Percentiles rank a stretch among this genome's conserved stretches.
Conservation (phyloP, 768 basidiomycete species). For the Dacryopinax spathularia region DNA sequence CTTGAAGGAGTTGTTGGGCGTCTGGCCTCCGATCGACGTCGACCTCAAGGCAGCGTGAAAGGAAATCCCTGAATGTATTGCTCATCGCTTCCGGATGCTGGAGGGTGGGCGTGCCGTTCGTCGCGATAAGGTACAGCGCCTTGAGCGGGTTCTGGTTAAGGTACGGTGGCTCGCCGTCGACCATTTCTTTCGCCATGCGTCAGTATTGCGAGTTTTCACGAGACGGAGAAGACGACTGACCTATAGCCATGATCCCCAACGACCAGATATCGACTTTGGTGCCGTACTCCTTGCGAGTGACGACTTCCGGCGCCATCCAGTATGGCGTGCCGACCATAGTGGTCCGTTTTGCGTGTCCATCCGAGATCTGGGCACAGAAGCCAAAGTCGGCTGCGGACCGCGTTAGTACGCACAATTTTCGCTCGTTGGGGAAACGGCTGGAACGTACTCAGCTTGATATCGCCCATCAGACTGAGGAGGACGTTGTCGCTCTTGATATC, state of each 20-base stretch:
- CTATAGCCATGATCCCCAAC: conserved; percentile 91
- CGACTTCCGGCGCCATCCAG: conserved; percentile 99
- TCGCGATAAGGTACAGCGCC: conserved; percentile 93
- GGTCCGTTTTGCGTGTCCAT: conserved; percentile 79
- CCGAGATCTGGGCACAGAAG: conserved; percentile 95
- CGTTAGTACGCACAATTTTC: neutral
- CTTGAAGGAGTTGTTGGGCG: conserved; percentile 65
- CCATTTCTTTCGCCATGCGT: conserved; percentile 56
- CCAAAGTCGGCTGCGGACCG: conserved; percentile 72
- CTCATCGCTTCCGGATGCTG: conserved; percentile 74
- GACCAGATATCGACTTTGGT: conserved; percentile 99
- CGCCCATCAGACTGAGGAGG: conserved; percentile 76
- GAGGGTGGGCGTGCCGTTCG: conserved; percentile 92
- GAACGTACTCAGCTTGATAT: conserved; percentile 94
- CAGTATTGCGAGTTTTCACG: neutral
- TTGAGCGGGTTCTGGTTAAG: conserved; percentile 93
- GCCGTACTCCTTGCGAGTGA: conserved; percentile 93
- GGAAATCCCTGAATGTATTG: conserved; percentile 73
- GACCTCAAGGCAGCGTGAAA: conserved; percentile 78
- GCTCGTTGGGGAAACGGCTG: neutral
- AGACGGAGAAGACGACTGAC: conserved; percentile 30
- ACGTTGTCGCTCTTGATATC: conserved; percentile 99
- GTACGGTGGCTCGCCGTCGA: conserved; percentile 94
- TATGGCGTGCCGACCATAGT: conserved; percentile 99
- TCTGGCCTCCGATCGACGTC: conserved; percentile 88